phyloP scores from a whole-genome alignment of 2,329 filamentous ascomycete species.

The Hirsutella thompsonii region DNA sequence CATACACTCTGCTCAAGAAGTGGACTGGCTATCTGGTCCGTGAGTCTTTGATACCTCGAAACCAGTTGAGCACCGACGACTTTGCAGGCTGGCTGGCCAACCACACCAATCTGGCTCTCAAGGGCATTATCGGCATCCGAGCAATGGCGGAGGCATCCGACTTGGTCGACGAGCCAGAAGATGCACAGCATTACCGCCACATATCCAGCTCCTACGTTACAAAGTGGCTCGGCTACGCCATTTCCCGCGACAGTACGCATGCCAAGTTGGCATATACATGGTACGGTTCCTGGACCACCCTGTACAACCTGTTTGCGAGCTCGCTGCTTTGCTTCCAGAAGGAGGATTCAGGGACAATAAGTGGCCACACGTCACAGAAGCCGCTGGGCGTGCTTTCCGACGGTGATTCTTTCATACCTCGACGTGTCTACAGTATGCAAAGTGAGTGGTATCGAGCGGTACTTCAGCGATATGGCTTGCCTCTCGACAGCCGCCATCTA shows the following conservation, averaged over 20 bases:
- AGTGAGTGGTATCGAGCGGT: slow-evolving; percentile 71
- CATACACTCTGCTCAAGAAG: slow-evolving; percentile 60
- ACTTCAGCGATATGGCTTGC: slow-evolving; percentile 69
- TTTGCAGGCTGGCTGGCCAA: slow-evolving; percentile 65
- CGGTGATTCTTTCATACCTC: slow-evolving; percentile 49
- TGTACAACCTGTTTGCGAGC: slow-evolving; percentile 70
- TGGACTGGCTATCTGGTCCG: slow-evolving; percentile 65
- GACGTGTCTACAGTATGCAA: slow-evolving; percentile 64
- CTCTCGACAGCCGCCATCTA: slow-evolving; percentile 68
- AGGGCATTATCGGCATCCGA: slow-evolving; percentile 67
- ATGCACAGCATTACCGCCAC: slow-evolving; percentile 47
- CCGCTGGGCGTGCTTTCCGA: background rate
- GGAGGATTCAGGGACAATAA: background rate
- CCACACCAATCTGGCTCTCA: slow-evolving; percentile 63
- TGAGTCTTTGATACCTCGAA: slow-evolving; percentile 54
- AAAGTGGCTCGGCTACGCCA: slow-evolving; percentile 59
- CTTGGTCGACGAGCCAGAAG: slow-evolving; percentile 41
- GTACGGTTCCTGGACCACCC: slow-evolving; percentile 71
- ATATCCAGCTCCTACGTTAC: slow-evolving; percentile 54
- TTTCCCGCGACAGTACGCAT: slow-evolving; percentile 58
- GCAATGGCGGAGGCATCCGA: slow-evolving; percentile 60
- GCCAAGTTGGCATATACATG: slow-evolving; percentile 70
- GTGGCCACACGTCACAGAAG: background rate
- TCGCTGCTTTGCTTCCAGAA: slow-evolving; percentile 59
- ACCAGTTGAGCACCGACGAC: slow-evolving; percentile 66